Base-by-base conservation (phyloP, 257 asterid genomes). In the Solanum chiquidenum region DNA sequence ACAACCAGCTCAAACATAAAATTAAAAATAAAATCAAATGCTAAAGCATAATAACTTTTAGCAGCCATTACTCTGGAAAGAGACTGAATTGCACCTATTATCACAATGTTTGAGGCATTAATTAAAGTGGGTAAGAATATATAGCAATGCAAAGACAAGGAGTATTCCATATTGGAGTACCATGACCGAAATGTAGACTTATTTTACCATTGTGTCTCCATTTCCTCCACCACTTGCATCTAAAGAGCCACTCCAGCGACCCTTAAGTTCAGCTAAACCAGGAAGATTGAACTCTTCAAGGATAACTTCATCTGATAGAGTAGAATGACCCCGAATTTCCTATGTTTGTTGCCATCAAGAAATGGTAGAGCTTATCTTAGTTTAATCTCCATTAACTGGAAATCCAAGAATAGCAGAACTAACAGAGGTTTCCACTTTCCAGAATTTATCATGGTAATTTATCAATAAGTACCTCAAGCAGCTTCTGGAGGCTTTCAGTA, bases 211-310 rank as follows among this genome's bases (percentile, higher is more conserved):
- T 31, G 99, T 97, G 88, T 97, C 99, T 85, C 99, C 99, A 88
- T 95, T 97, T 94, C 99, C 99, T 69, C 99, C 99, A 88, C 99
- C 99, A 88, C 99, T 97, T 85, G 99, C 99, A 88, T 97, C 99
- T 88, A 97, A 89, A 80, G 95, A 92, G 86, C 99, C 99, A 90
- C 90, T 93, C 99, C 99, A 97, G 52, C 91, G 94, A 87, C 99
- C 99, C 92, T 90, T 97, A 64, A 97, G 99, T 93, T 97, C 99
- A 44, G 96, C 98, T 90, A 97, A 94, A 91, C 99, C 99, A 85
- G 99, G 99, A 94, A 97, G 99, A 88, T 92, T 92, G 88, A 91
- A 87, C 89, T 97, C 98, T 71, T 96, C 99, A 89, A 92, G 95
- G 86, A 95, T 93, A 86, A 97, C 94, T 95, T 97, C 98, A 92